phyloP scores from a whole-genome alignment of 495 filamentous ascomycete genomes.

The Penicillium robsamsonii region DNA sequence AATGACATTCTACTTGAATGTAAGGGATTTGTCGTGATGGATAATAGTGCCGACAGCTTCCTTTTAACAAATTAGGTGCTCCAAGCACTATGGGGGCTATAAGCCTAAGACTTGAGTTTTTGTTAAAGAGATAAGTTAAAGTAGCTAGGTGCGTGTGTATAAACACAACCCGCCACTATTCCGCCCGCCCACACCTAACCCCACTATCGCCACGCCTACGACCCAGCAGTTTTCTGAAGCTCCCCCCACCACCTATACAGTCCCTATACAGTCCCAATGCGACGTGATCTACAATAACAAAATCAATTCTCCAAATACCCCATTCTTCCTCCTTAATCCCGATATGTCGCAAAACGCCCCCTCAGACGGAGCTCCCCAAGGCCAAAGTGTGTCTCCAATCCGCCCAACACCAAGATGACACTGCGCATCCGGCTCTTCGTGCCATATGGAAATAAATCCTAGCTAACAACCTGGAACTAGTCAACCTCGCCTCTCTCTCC shows the following conservation, averaged over 20 bases:
- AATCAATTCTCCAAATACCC: not conserved
- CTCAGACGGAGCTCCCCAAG: conserved; percentile 33
- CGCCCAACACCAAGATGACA: conserved; percentile 6
- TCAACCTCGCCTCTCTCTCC: conserved; percentile 62
- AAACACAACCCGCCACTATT: not conserved
- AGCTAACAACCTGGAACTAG: conserved; percentile 31
- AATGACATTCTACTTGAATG: not conserved
- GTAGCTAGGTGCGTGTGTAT: conserved; percentile 5
- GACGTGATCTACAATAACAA: conserved; percentile 1
- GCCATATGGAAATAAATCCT: not conserved
- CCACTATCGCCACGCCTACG: conserved; percentile 5
- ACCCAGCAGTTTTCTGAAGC: conserved; percentile 19
- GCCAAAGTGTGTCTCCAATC: conserved; percentile 26
- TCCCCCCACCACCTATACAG: conserved; percentile 21
- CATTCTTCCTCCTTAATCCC: not conserved
- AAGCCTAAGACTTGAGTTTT: not conserved
- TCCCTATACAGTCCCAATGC: conserved; percentile 14
- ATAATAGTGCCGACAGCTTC: not conserved
- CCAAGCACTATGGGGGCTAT: not conserved
- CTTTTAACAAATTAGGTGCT: not conserved
- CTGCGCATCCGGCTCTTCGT: not conserved
- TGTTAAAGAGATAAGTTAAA: not conserved
- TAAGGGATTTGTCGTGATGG: not conserved
- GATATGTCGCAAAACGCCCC: conserved; percentile 28
- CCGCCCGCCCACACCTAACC: not conserved